Evolutionary conservation across 2,329 filamentous ascomycete genomes (phyloP), one percentile per base, ranked within the genome.

Genomic region (Fusarium albosuccineum): DNA sequence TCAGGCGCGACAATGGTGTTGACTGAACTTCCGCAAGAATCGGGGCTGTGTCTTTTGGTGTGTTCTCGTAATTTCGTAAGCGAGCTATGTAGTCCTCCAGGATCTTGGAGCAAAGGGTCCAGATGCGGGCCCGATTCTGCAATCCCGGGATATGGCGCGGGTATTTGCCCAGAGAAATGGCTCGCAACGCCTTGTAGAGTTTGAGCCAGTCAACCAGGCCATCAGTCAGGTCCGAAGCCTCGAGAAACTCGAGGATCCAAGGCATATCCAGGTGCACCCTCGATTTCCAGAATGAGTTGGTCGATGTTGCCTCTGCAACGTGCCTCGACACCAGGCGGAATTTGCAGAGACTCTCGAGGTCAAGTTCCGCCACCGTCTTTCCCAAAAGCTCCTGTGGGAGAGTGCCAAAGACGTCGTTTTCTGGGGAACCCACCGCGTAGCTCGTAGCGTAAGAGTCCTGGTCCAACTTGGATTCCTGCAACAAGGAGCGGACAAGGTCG

Each of bases 231-330:
- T 26, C 49, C 9, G 22, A 13, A 3, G 9, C 11, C 9, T 26
- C 8, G 7, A 52, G 37, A 5, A 42, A 22, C 27, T 52, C 49
- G 8, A 14, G 14, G 14, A 42, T 34, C 50, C 50, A 53, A 42
- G 50, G 39, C 29, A 42, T 44, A 7, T 44, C 50, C 14, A 10
- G 16, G 9, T 22, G 4, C 3, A 53, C 37, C 17, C 29, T 42
- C 3, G 11, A 26, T 9, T 16, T 53, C 50, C 50, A 53, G 27
- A 42, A 53, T 13, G 39, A 53, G 16, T 53, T 44, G 16, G 50
- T 11, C 10, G 50, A 36, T 5, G 29, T 16, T 16, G 17, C 37
- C 10, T 30, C 29, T 10, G 17, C 26, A 7, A 34, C 14, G n/a
- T 33, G 10, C 9, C 7, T 42, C 7, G 50, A 53, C 22, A 16